Evolutionary conservation across 2,329 filamentous ascomycete genomes (phyloP).

Genomic region (Alternaria postmessia): DNA sequence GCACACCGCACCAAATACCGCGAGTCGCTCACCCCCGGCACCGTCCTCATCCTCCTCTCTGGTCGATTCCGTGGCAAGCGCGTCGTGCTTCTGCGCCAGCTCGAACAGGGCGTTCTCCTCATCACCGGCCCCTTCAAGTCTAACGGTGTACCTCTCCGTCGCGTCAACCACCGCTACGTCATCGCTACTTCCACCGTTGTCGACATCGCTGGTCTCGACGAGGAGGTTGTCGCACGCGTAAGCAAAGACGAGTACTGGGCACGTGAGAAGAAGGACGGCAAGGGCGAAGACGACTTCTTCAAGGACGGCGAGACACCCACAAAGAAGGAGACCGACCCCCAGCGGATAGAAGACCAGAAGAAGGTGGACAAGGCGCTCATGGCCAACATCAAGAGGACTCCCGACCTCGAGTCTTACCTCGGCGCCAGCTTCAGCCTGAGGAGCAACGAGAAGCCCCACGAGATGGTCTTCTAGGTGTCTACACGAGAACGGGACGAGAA

Average conservation of each 20-base stretch:
- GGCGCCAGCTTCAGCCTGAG: constrained; percentile 94
- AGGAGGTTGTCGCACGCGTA: constrained; percentile 76
- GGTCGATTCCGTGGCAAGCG: constrained; percentile 99
- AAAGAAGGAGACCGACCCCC: constrained; percentile 93
- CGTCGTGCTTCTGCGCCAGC: constrained; percentile 95
- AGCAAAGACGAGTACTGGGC: constrained; percentile 88
- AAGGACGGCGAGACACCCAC: constrained; percentile 89
- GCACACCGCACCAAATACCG: constrained; percentile 87
- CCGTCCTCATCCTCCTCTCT: constrained; percentile 97
- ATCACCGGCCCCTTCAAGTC: constrained; percentile 99
- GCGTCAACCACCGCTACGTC: constrained; percentile 90
- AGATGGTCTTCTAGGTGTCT: constrained; percentile 86
- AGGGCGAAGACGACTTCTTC: constrained; percentile 97
- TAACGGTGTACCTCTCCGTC: constrained; percentile 96
- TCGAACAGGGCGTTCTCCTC: constrained; percentile 94
- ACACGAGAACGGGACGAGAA: not conserved
- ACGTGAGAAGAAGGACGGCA: constrained; percentile 91
- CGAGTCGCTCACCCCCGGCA: constrained; percentile 88
- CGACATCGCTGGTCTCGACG: constrained; percentile 82
- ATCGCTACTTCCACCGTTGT: constrained; percentile 88
- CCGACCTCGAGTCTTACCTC: constrained; percentile 90
- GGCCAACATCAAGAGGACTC: constrained; percentile 95
- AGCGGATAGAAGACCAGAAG: constrained; percentile 97
- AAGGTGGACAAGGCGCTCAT: constrained; percentile 94
- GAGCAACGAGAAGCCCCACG: constrained; percentile 98